Percentiles rank a stretch among this genome's conserved stretches.
These are phyloP conservation scores for Chytridium lagenaria DNA, from an alignment of 371 early-diverging fungal species.

Conservation along the genomic window DNA sequence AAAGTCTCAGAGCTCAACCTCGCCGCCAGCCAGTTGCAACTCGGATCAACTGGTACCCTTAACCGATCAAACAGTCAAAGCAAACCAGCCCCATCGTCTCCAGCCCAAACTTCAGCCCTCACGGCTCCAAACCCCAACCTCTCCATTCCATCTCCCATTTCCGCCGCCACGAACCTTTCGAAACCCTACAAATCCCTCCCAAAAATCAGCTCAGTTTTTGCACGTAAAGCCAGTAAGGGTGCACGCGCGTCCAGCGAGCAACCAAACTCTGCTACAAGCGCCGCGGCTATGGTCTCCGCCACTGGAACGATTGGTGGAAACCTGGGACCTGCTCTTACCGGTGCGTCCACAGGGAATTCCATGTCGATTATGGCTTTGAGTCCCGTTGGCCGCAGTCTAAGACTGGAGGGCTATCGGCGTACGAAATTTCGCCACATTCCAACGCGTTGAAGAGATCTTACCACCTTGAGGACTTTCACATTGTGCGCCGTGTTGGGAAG, in stretches of 20 bases:
- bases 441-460: conserved; percentile 30
- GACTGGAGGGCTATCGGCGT: conserved; percentile 41
- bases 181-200: conserved; percentile 37
- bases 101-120: neutral
- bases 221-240: conserved; percentile 23
- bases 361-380: neutral
- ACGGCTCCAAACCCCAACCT: neutral
- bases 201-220: conserved; percentile 41
- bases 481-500: conserved; percentile 55
- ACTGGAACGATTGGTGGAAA: conserved; percentile 16
- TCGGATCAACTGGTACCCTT: neutral
- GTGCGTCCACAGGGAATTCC: neutral
- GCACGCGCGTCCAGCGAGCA: conserved; percentile 30
- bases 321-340: neutral
- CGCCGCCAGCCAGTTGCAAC: conserved; percentile 9
- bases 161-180: conserved; percentile 7
- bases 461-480: conserved; percentile 53
- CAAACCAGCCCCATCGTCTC: neutral
- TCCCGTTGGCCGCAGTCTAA: conserved; percentile 14
- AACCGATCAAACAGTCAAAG: neutral
- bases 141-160: conserved; percentile 15
- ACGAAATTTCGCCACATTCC: conserved; percentile 37
- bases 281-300: conserved; percentile 12
- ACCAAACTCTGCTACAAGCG: conserved; percentile 7
- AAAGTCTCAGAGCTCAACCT: conserved; percentile 19